Evolutionary conservation across 1,284 basidiomycete genomes (phyloP).

Genomic region (Ustilago nuda): DNA sequence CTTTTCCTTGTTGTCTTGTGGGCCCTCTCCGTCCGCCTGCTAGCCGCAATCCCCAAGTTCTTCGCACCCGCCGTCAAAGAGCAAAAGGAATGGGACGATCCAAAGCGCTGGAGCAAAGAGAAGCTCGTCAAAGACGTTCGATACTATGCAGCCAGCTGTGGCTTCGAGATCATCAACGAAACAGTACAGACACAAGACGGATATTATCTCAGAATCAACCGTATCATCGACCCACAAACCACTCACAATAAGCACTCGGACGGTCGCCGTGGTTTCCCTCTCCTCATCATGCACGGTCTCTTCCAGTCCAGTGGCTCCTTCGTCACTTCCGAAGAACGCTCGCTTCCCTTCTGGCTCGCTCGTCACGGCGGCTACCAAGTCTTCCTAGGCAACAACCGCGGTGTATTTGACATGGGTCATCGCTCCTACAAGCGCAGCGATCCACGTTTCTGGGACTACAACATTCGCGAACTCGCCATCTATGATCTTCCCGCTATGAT

Average conservation of each 20-base stretch:
- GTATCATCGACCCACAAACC: constrained; percentile 73
- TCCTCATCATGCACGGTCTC: constrained; percentile 76
- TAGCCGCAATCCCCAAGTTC: constrained; percentile 52
- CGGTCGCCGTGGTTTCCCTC: constrained; percentile 73
- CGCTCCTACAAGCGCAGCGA: constrained; percentile 72
- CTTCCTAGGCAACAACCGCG: constrained; percentile 76
- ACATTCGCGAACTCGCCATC: constrained; percentile 75
- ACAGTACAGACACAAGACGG: constrained; percentile 75
- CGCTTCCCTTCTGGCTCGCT: constrained; percentile 76
- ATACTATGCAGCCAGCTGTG: constrained; percentile 74
- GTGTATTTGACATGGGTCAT: constrained; percentile 77
- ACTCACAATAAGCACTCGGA: constrained; percentile 68
- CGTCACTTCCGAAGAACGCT: constrained; percentile 76
- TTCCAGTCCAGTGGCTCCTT: constrained; percentile 77
- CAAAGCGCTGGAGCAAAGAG: constrained; percentile 71
- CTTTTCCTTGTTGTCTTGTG: constrained; percentile 71
- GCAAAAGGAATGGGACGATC: constrained; percentile 72
- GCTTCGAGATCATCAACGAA: constrained; percentile 75
- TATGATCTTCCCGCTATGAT: constrained; percentile 76
- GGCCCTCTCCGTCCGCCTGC: constrained; percentile 64
- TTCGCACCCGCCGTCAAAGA: constrained; percentile 23
- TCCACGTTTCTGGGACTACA: constrained; percentile 77
- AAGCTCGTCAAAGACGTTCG: constrained; percentile 73
- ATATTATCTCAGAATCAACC: constrained; percentile 73
- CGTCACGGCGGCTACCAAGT: constrained; percentile 74